Conservation (phyloP, 768 basidiomycete species). For the Mycena haematopus region DNA sequence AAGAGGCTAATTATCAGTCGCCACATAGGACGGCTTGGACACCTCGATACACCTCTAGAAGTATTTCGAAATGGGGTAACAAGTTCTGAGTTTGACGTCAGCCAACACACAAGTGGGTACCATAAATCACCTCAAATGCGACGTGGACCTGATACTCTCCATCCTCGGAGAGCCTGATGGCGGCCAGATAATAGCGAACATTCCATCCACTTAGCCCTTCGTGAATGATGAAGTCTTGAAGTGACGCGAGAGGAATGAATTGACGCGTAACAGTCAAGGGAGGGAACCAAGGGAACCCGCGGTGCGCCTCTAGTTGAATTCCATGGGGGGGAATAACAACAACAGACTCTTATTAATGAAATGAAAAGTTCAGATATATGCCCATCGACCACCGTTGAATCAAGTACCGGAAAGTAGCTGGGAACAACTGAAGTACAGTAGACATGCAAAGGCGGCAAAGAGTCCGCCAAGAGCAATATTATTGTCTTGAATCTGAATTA, state of each 20-base stretch:
- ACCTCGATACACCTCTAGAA: conserved; percentile 64
- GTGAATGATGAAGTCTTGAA: conserved; percentile 74
- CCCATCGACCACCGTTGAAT: neutral
- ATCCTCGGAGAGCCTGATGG: conserved; percentile 42
- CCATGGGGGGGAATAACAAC: conserved; percentile 71
- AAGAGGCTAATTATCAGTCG: conserved; percentile 17
- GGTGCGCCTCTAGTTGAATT: conserved; percentile 75
- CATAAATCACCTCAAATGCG: conserved; percentile 61
- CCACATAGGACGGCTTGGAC: conserved; percentile 51
- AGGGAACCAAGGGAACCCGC: conserved; percentile 53
- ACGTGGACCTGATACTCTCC: conserved; percentile 51
- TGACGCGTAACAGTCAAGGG: conserved; percentile 47
- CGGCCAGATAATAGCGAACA: conserved; percentile 71
- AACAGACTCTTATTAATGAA: conserved; percentile 75
- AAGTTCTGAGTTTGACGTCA: conserved; percentile 55
- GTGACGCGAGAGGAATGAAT: conserved; percentile 62
- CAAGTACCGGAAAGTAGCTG: conserved; percentile 56
- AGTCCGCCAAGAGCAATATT: conserved; percentile 18
- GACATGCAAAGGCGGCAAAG: conserved; percentile 27
- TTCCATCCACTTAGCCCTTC: conserved; percentile 79
- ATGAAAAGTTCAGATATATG: conserved; percentile 16
- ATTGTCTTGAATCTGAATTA: conserved; percentile 30
- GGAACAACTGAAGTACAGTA: conserved; percentile 45
- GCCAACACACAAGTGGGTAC: neutral
- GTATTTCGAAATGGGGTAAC: conserved; percentile 66